Conservation (phyloP, 176 grass and related monocot genomes). For the Pontederia crassipes region DNA sequence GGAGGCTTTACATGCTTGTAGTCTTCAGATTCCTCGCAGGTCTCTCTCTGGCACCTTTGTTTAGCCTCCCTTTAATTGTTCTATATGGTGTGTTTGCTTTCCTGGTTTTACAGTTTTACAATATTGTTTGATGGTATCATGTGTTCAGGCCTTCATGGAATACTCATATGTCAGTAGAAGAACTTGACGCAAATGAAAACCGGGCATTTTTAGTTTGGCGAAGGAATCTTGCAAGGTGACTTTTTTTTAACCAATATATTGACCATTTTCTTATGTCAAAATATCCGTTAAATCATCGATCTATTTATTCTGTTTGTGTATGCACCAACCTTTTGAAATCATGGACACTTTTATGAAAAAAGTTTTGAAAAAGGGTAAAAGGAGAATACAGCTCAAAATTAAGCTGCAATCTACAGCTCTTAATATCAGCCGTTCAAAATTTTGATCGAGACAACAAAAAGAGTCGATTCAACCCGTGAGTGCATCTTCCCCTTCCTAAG, state of each 20-base stretch:
- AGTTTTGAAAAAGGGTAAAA: too few relatives aligned
- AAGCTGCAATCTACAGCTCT: too few relatives aligned
- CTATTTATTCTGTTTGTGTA: not conserved
- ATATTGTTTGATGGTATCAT: conserved; percentile 13
- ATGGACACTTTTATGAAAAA: too few relatives aligned
- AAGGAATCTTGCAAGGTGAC: conserved; percentile 71
- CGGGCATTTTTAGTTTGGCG: conserved; percentile 73
- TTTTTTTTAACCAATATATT: not conserved
- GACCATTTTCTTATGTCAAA: not conserved
- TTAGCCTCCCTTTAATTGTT: not conserved
- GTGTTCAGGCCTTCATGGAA: conserved; percentile 56
- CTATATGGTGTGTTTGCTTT: not conserved
- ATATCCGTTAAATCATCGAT: not conserved
- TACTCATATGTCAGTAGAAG: conserved; percentile 57
- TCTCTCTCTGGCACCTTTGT: not conserved
- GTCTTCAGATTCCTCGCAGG: conserved; percentile 69
- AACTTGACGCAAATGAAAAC: conserved; percentile 62
- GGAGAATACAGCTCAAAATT: too few relatives aligned
- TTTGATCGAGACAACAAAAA: too few relatives aligned
- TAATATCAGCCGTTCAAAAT: too few relatives aligned
- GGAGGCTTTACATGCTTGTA: conserved; percentile 59
- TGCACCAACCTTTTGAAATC: too few relatives aligned
- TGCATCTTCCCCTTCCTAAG: too few relatives aligned
- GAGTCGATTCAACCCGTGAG: too few relatives aligned
- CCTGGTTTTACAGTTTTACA: not conserved